phyloP scores from a whole-genome alignment of 106 monocot genomes.

The Acorus calamus region DNA sequence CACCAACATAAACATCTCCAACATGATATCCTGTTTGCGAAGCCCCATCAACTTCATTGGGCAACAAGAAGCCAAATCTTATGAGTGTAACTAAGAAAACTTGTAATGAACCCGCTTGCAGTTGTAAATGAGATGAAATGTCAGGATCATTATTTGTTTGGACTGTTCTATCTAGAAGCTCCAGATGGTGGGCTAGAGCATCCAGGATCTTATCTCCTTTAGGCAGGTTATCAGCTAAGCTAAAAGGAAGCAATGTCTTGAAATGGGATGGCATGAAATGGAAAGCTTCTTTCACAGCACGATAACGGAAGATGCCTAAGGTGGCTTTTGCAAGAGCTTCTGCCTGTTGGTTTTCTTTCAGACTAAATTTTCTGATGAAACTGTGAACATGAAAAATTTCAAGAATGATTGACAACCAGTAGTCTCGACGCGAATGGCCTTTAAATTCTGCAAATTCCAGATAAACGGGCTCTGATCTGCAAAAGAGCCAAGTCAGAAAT shows the following conservation, averaged over 20 bases:
- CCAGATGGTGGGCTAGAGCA: conserved; percentile 57
- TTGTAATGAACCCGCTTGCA: conserved; percentile 21
- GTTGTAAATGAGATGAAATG: conserved; percentile 9
- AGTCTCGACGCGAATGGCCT: conserved; percentile 87
- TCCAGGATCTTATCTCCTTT: conserved; percentile 90
- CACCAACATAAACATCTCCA: conserved; percentile 37
- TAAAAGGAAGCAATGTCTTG: conserved; percentile 69
- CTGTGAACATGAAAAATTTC: conserved; percentile 70
- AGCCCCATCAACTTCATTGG: conserved; percentile 22
- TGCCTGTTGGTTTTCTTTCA: conserved; percentile 34
- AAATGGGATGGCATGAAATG: conserved; percentile 58
- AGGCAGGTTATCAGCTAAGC: conserved; percentile 80
- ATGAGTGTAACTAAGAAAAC: conserved; percentile 40
- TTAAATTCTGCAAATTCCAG: conserved; percentile 90
- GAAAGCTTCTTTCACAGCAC: conserved; percentile 72
- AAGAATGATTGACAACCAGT: conserved; percentile 74
- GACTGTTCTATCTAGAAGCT: conserved; percentile 22
- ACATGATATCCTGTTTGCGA: conserved; percentile 21
- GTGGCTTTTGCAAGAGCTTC: conserved; percentile 75
- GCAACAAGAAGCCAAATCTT: conserved; percentile 44
- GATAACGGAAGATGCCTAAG: conserved; percentile 65
- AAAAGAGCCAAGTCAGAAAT: conserved; percentile 9
- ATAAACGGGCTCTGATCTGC: conserved; percentile 72
- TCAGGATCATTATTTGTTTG: conserved; percentile 6
- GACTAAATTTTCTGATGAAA: conserved; percentile 73